phyloP scores from a whole-genome alignment of 176 grass and related monocot genomes.

The Bromus sterilis region DNA sequence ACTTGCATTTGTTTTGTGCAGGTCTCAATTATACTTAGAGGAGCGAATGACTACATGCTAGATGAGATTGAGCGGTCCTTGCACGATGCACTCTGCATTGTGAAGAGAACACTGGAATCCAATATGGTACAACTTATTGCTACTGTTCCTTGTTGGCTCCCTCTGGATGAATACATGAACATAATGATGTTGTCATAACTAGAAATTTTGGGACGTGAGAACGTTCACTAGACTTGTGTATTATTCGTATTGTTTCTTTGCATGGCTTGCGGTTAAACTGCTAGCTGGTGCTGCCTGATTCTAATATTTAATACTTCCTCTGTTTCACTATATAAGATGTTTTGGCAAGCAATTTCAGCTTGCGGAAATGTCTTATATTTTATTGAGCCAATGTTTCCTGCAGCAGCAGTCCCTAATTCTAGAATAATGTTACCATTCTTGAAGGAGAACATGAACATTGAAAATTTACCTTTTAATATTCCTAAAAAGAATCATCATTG shows the following conservation, averaged over 20 bases:
- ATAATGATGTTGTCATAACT: background rate
- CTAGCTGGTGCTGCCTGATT: background rate
- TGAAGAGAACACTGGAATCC: conserved; percentile 88
- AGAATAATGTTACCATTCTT: background rate
- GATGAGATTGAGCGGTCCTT: conserved; percentile 92
- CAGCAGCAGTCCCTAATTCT: background rate
- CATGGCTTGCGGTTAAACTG: background rate
- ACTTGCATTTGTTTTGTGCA: conserved; percentile 11
- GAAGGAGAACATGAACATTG: background rate
- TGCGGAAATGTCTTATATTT: too few species aligned
- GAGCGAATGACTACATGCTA: conserved; percentile 87
- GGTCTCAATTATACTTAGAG: conserved; percentile 92
- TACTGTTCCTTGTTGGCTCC: background rate
- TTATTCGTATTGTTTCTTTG: background rate
- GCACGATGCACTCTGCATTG: conserved; percentile 81
- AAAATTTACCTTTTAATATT: background rate
- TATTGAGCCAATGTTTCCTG: background rate
- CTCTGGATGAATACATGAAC: background rate
- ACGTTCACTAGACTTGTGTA: background rate
- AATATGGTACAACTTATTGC: conserved; percentile 52
- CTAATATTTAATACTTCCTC: background rate
- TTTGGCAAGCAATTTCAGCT: too few species aligned
- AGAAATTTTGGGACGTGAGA: background rate
- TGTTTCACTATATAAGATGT: too few species aligned
- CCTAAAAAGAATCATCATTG: background rate